Percentiles rank a stretch among this genome's conserved stretches.
Conservation (phyloP, 179 eudicot species). For the Kewa caespitosa region DNA sequence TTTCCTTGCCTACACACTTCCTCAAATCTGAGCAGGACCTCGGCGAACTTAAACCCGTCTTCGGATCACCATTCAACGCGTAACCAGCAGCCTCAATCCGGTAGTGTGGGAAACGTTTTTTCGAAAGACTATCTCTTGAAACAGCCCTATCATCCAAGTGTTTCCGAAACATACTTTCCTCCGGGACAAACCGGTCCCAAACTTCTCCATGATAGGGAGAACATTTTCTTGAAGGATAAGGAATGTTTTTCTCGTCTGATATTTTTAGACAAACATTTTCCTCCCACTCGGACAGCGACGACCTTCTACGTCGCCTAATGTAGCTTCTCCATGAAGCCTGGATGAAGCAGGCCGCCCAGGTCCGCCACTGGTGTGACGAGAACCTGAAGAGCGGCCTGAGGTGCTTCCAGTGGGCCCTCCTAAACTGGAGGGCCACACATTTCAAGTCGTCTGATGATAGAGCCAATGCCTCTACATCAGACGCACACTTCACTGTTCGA, state of each 20-base stretch:
- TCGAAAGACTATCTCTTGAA: no score
- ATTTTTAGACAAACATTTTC: neutral
- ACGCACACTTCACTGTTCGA: slow-evolving; percentile 42
- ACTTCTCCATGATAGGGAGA: no score
- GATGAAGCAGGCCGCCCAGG: slow-evolving; percentile 58
- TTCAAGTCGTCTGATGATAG: slow-evolving; percentile 40
- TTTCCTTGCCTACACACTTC: neutral
- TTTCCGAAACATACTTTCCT: no score
- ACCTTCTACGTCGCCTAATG: slow-evolving; percentile 23
- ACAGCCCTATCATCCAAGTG: no score
- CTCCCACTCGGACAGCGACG: neutral
- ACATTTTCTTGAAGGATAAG: neutral
- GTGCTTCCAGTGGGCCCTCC: slow-evolving; percentile 43
- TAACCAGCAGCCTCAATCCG: no score
- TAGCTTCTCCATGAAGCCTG: slow-evolving; percentile 47
- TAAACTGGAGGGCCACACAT: slow-evolving; percentile 46
- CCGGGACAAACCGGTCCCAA: no score
- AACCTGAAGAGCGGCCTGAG: slow-evolving; percentile 43
- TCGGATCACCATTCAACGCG: no score
- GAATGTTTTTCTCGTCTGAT: neutral
- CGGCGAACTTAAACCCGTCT: no score
- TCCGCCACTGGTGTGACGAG: slow-evolving; percentile 55
- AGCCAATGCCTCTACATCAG: slow-evolving; percentile 52
- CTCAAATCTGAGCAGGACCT: neutral
- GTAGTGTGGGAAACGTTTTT: no score